Base-by-base conservation (phyloP, 2,329 filamentous ascomycete genomes). In the Teratosphaeria destructans region DNA sequence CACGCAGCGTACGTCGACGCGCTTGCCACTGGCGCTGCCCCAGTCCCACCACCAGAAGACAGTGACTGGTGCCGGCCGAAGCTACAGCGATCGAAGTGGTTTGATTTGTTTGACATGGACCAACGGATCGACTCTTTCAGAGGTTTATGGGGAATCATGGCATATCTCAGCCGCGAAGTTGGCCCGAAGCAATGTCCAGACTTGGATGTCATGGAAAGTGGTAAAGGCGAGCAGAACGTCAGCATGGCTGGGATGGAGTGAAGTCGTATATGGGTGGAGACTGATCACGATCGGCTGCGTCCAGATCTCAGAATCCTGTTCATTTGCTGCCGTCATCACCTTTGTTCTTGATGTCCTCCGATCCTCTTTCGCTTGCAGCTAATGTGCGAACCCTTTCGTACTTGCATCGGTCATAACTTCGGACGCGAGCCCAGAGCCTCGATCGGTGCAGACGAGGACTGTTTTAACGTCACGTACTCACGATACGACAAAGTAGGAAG, bases 51-150 rank as follows among this genome's bases (percentile, higher is more conserved):
- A 64, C 65, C 66, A 59, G 26, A 55, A 60, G 72, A 75, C 7
- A 55, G 16, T 2, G 69, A 74, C 10, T 84, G 81, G 82, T 76
- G 78, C 65, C 73, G 76, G 3, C 79, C 84, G 26, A 74, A 75
- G 37, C 67, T 86, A 35, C 77, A 80, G 57, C 78, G 82, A 37
- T 82, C 81, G 49, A 73, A 74, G 53, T 86, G 84, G 84, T 84
- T 78, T 62, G 79, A 86, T 69, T 69, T 86, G 3, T 77, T 86
- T 60, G 72, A 80, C 16, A 64, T 76, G 2, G 72, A 79, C 23
- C 79, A 85, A 52, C 78, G 84, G 19, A 68, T 79, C 8, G 81
- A 84, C 67, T 79, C 79, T 5, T 79, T 85, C 70, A 73, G 79
- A 55, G 81, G 77, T 0, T 66, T 85, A 5, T 86, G 84, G 84